Base-by-base conservation (phyloP, 1,284 basidiomycete species). In the Cryptococcus wingfieldii region DNA sequence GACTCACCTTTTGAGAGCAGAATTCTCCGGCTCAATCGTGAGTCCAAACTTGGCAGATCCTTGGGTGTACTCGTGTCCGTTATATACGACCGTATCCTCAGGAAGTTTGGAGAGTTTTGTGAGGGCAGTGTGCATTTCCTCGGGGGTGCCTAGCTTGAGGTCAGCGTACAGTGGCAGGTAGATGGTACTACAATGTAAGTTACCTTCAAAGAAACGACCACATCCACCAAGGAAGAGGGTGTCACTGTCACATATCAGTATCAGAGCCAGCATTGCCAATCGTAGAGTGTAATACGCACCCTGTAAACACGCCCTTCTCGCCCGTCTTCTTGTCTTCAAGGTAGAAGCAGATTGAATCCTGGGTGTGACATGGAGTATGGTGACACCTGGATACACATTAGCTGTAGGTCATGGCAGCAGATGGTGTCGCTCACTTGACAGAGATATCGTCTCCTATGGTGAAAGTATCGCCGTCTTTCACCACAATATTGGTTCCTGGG, bases 281-380 rank as follows among this genome's bases (percentile, higher is more conserved):
- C 5, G 38, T n/a, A 5, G 50, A 14, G 13, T 43, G 7, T n/a
- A 2, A 34, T 5, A 51, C 78, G 56, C 34, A 82, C 80, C 93
- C 92, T 0, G 95, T 97, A 76, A 98, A 96, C 23, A 98, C 90
- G 14, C 81, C 88, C 34, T 78, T 74, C 66, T 80, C 68, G 43
- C 86, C 84, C 0, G 85, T 83, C 62, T 84, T 84, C 38, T 79
- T 63, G 77, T 82, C 80, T 41, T 87, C 87, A 54, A 87, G 81
- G 73, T 88, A 83, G 80, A 86, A 98, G 78, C 90, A 95, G 69
- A 95, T 94, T 43, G 91, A 95, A 76, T 98, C 95, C 71, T 91
- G 90, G 1, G 95, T 98, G 74, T 98, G 95, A 77, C 93, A 96
- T 0, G 94, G 95, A 0, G 94, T 98, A 13, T 89, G 86, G 18